Evolutionary conservation across 2,329 filamentous ascomycete species (phyloP).

Genomic region (Chaetomiaceae sp.): DNA sequence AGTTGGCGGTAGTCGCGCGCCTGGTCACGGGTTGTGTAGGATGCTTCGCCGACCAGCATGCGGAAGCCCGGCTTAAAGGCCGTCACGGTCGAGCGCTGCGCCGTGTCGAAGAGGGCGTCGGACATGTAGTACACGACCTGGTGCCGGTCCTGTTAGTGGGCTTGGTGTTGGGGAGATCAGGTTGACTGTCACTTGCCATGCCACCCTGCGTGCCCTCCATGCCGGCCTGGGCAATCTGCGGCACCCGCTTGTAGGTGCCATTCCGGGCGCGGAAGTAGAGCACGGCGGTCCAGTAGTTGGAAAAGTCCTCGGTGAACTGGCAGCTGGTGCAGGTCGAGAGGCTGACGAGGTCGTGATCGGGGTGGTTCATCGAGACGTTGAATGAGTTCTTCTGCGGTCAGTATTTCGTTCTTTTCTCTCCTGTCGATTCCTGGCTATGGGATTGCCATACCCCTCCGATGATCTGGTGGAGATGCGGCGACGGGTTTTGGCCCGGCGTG

Average conservation of each 20-base stretch:
- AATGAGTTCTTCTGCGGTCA: conserved; percentile 21
- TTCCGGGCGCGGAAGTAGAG: conserved; percentile 26
- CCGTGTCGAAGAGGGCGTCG: conserved; percentile 36
- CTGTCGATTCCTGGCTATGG: no score
- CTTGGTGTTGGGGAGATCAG: not conserved
- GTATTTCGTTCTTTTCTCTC: not conserved
- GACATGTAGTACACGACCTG: conserved; percentile 44
- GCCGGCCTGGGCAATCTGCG: conserved; percentile 28
- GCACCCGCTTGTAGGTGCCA: conserved; percentile 24
- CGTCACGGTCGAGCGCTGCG: conserved; percentile 35
- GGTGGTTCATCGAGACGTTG: conserved; percentile 26
- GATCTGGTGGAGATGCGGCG: conserved; percentile 55
- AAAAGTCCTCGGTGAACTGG: conserved; percentile 26
- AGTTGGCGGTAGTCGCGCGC: conserved; percentile 37
- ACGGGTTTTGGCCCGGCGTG: conserved; percentile 44
- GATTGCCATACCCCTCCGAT: conserved; percentile 50
- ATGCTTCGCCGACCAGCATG: conserved; percentile 37
- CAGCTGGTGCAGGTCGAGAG: conserved; percentile 24
- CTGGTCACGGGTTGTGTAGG: conserved; percentile 31
- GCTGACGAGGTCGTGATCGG: conserved; percentile 19
- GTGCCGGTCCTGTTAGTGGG: not conserved
- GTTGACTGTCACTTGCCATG: conserved; percentile 30
- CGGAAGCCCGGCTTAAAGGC: conserved; percentile 41
- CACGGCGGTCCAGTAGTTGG: conserved; percentile 29
- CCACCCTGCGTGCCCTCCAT: conserved; percentile 39